Conservation (phyloP, 768 basidiomycete species). For the Mycena floridula region DNA sequence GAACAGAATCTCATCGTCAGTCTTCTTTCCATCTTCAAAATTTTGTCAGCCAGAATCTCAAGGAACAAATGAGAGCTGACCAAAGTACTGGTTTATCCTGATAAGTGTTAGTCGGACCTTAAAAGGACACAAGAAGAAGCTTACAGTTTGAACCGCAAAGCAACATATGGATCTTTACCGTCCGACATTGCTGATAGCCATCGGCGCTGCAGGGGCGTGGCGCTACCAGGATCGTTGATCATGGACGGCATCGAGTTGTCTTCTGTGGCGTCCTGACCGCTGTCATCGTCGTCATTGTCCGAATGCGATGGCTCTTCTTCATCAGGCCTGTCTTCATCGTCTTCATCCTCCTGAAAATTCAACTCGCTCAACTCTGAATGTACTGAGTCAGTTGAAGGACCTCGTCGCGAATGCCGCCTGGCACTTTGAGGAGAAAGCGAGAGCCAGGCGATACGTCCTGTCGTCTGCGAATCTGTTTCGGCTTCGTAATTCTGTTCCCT, state of each 20-base stretch:
- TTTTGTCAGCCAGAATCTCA: too few species aligned
- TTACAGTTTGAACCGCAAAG: constrained; percentile 74
- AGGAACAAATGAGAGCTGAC: too few species aligned
- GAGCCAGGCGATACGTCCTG: constrained; percentile 34
- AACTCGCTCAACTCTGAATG: constrained; percentile 33
- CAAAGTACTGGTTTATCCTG: constrained; percentile 91
- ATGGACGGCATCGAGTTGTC: constrained; percentile 52
- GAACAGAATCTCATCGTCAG: constrained; percentile 92
- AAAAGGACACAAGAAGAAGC: constrained; percentile 16
- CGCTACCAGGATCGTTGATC: constrained; percentile 78
- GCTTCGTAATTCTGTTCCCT: constrained; percentile 8
- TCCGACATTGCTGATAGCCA: constrained; percentile 93
- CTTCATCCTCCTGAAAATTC: constrained; percentile 28
- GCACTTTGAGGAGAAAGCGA: constrained; percentile 51
- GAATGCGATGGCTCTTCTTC: constrained; percentile 3
- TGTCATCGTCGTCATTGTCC: constrained; percentile 26
- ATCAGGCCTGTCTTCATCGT: constrained; percentile 18
- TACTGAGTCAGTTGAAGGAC: constrained; percentile 42
- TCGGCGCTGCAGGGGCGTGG: constrained; percentile 68
- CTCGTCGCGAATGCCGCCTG: constrained; percentile 36
- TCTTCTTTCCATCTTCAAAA: constrained; percentile 86
- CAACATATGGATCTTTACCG: constrained; percentile 64
- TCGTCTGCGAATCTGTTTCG: neutral
- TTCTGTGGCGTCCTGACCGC: constrained; percentile 44
- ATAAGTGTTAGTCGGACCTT: neutral